Evolutionary conservation across 805 yeast genomes (phyloP), one percentile per base, ranked within the genome.

Genomic region (Maudiozyma saulgeensis): DNA sequence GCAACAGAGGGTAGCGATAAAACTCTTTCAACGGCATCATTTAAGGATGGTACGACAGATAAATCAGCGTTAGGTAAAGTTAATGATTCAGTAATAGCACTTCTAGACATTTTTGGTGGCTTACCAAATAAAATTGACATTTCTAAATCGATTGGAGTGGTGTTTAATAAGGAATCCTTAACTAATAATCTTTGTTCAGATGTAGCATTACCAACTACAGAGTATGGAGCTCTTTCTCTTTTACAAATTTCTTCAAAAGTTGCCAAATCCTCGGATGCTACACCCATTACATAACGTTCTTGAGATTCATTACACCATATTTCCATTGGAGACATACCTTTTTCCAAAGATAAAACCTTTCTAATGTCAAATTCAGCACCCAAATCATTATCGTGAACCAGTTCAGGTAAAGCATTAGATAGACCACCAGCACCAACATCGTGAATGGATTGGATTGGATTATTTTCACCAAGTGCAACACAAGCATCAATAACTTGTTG

Each of bases 381-480:
- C 54, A 93, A 77, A 56, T 86, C 93, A 66, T 93, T 93, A 68
- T 93, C 99, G 64, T 93, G 97, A 25, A 93, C 99, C 56, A 93
- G 77, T 71, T 93, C 99, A 9, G 99, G 97, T 58, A 93, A 74
- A 8, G 99, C 99, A 62, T 93, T 93, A 19, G 97, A 89, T 56
- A 93, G 74, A 45, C 99, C 99, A 68, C 99, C 99, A 45, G 99
- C 99, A 69, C 99, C 99, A 43, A 93, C 99, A 70, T 93, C 99
- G 68, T 93, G 99, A 59, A 93, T 86, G 38, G 95, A 89, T 69
- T 90, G 93, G 56, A 93, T 87, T 46, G 98, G 98, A 61, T 78
- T 80, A 19, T 71, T 71, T 13, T 71, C 71, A 46, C 95, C 96
- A 47, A 87, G 73, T 2, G 96, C 82, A 41, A 82, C 82, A 77